Conservation (phyloP, 306 rosid species). For the Cucurbita maxima region DNA sequence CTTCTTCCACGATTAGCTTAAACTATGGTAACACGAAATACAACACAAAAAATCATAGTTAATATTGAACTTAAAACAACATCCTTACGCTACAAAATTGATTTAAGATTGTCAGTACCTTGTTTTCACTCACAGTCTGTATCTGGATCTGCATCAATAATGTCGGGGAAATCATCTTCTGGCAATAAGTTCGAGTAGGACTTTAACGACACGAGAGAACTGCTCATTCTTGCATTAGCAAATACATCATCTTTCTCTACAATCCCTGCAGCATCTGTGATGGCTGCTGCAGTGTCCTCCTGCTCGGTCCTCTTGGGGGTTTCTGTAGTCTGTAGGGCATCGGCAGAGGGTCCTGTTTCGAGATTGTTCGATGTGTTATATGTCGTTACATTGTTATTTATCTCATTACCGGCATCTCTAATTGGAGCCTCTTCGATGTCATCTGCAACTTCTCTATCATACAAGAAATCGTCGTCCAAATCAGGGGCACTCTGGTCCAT, state of each 20-base stretch:
- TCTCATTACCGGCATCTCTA: constrained; percentile 11
- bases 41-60: neutral
- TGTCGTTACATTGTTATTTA: constrained; percentile 12
- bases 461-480: constrained; percentile 25
- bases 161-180: constrained; percentile 45
- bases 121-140: constrained; percentile 32
- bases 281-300: constrained; percentile 7
- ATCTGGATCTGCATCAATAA: constrained; percentile 55
- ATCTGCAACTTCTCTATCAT: constrained; percentile 28
- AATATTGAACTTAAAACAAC: neutral
- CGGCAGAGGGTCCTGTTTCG: constrained; percentile 7
- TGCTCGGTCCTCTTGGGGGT: constrained; percentile 13
- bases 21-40: neutral
- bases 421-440: constrained; percentile 23
- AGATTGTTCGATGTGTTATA: constrained; percentile 11
- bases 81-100: constrained; percentile 1
- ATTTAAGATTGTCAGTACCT: neutral
- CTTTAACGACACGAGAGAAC: constrained; percentile 10
- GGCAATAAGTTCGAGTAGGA: constrained; percentile 7
- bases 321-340: constrained; percentile 13
- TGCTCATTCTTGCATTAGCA: constrained; percentile 7
- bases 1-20: neutral
- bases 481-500: constrained; percentile 15
- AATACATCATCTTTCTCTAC: constrained; percentile 1
- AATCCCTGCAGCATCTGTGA: constrained; percentile 1